Percentiles rank a stretch among this genome's conserved stretches.
These are phyloP conservation scores for Mycocentrospora acerina DNA, from an alignment of 2,329 filamentous ascomycete species.

Conservation along the genomic window DNA sequence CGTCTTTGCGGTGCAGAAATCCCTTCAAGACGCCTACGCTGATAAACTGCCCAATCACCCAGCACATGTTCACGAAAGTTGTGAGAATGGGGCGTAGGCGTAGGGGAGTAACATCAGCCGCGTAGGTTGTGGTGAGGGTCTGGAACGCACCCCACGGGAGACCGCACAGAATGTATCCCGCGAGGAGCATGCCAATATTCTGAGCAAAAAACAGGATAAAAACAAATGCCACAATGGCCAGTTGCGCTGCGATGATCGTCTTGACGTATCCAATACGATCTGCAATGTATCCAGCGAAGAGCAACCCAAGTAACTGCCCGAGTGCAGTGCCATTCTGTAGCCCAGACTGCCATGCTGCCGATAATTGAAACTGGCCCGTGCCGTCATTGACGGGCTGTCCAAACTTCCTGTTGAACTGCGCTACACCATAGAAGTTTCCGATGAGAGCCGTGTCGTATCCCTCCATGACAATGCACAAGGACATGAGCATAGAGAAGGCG, in stretches of 20 bases:
- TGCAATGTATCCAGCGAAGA: conserved; percentile 21
- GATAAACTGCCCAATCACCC: conserved; percentile 66
- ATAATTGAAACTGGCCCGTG: conserved; percentile 13
- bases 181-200: conserved; percentile 40
- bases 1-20: conserved; percentile 61
- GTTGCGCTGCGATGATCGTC: conserved; percentile 12
- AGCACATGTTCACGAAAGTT: conserved; percentile 72
- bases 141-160: conserved; percentile 39
- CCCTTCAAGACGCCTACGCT: conserved; percentile 64
- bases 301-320: conserved; percentile 22
- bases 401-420: conserved; percentile 42
- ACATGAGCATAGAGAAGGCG: conserved; percentile 76
- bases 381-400: too few relatives aligned
- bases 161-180: conserved; percentile 60
- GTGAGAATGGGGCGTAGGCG: conserved; percentile 54
- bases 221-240: conserved; percentile 10
- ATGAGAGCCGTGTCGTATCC: conserved; percentile 79
- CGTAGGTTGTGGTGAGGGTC: conserved; percentile 61
- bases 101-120: conserved; percentile 56
- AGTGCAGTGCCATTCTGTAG: conserved; percentile 14
- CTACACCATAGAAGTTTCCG: conserved; percentile 66
- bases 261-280: conserved; percentile 14
- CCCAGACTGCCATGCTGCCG: conserved; percentile 16
- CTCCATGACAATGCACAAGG: conserved; percentile 84
- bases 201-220: conserved; percentile 46